A percentile compares a stretch with the other conserved stretches of the same genome.
phyloP scores from a whole-genome alignment of 192 early-diverging fungal genomes.

The Geosiphon pyriformis region DNA sequence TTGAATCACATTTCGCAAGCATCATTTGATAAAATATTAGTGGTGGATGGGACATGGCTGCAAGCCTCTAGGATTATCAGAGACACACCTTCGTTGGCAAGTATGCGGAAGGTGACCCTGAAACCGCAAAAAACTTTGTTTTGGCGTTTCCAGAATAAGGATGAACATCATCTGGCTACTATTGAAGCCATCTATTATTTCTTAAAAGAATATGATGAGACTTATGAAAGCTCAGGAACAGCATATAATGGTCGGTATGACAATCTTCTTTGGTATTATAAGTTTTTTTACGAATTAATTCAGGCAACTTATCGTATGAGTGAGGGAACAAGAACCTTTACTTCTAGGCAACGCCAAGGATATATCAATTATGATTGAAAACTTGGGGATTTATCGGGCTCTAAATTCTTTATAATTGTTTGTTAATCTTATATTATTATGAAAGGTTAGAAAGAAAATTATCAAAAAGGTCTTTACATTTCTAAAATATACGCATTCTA shows the following conservation, averaged over 20 bases:
- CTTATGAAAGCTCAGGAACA: constrained; percentile 35
- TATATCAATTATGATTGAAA: constrained; percentile 54
- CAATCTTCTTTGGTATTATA: constrained; percentile 87
- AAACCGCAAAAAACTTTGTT: constrained; percentile 74
- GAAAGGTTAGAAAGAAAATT: too few relatives aligned
- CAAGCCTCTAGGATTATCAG: constrained; percentile 65
- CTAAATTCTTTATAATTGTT: too few relatives aligned
- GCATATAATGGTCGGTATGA: constrained; percentile 78
- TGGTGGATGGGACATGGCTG: constrained; percentile 95
- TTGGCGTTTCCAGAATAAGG: constrained; percentile 84
- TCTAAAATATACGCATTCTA: too few relatives aligned
- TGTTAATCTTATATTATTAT: too few relatives aligned
- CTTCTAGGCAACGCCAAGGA: constrained; percentile 41
- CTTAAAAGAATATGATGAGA: constrained; percentile 70
- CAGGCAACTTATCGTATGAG: constrained; percentile 70
- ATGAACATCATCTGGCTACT: constrained; percentile 74
- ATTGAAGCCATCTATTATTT: constrained; percentile 97
- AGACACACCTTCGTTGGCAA: constrained; percentile 38
- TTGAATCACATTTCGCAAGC: constrained; percentile 59
- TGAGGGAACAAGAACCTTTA: constrained; percentile 53
- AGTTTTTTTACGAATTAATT: constrained; percentile 82
- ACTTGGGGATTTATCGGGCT: too few relatives aligned
- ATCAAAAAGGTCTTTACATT: too few relatives aligned
- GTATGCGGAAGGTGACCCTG: constrained; percentile 58
- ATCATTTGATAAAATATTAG: constrained; percentile 70